These are phyloP conservation scores for Priceomyces haplophilus DNA, from an alignment of 805 yeast genomes.

Conservation along the genomic window DNA sequence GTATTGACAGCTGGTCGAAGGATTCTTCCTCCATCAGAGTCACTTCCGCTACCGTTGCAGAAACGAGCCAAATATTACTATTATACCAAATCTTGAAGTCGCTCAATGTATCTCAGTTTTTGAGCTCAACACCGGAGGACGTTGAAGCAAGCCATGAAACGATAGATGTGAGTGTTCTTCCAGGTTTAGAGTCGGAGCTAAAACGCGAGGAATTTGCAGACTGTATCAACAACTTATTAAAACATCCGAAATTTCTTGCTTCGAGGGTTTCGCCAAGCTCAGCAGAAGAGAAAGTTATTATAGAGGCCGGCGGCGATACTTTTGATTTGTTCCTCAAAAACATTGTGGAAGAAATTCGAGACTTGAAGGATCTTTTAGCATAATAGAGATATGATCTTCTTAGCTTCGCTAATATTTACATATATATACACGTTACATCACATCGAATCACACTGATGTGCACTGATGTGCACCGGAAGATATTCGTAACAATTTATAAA, in stretches of 20 bases:
- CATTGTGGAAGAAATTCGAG: slow-evolving; percentile 36
- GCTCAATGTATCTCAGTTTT: slow-evolving; percentile 51
- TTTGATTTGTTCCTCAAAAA: slow-evolving; percentile 24
- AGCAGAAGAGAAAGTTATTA: slow-evolving; percentile 57
- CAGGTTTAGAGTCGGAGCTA: slow-evolving; percentile 59
- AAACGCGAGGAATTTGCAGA: slow-evolving; percentile 59
- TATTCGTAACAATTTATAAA: too few relatives aligned
- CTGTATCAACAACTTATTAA: slow-evolving; percentile 66
- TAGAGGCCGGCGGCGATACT: slow-evolving; percentile 44
- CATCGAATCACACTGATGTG: too few relatives aligned
- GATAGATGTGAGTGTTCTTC: slow-evolving; percentile 37
- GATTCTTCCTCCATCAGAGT: slow-evolving; percentile 44
- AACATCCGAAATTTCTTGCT: slow-evolving; percentile 82
- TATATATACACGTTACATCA: too few relatives aligned
- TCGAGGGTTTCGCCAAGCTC: slow-evolving; percentile 65
- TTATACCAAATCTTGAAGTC: slow-evolving; percentile 56
- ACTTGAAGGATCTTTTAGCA: slow-evolving; percentile 29
- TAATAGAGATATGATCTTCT: slow-evolving; percentile 3
- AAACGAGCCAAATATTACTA: slow-evolving; percentile 58
- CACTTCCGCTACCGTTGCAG: slow-evolving; percentile 35
- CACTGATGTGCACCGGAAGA: too few relatives aligned
- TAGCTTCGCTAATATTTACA: too few relatives aligned
- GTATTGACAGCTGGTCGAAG: slow-evolving; percentile 68
- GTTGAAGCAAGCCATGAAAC: slow-evolving; percentile 8
- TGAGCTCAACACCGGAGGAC: slow-evolving; percentile 16